Evolutionary conservation across 1,284 basidiomycete species (phyloP).

Genomic region (Taiwanofungus camphoratus): DNA sequence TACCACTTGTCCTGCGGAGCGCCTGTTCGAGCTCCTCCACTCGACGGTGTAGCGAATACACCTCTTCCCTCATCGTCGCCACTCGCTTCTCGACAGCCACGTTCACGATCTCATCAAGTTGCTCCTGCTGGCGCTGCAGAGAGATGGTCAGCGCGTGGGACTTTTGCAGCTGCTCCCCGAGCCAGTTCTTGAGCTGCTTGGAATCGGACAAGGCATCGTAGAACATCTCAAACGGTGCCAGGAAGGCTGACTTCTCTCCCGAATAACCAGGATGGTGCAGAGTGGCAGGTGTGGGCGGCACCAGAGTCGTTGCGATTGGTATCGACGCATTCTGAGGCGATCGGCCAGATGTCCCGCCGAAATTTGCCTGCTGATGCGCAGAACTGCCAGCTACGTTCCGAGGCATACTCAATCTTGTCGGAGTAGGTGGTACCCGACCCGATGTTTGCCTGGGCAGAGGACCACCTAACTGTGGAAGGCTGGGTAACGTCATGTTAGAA

Average conservation of each 20-base stretch:
- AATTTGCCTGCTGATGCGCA: slow-evolving; percentile 18
- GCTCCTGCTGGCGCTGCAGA: slow-evolving; percentile 51
- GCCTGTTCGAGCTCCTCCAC: slow-evolving; percentile 31
- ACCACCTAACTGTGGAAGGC: slow-evolving; percentile 49
- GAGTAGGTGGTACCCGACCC: slow-evolving; percentile 65
- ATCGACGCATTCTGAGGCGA: slow-evolving; percentile 52
- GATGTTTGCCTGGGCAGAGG: slow-evolving; percentile 39
- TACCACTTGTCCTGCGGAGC: slow-evolving; percentile 16
- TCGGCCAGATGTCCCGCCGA: slow-evolving; percentile 28
- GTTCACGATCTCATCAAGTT: slow-evolving; percentile 52
- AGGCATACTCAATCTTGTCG: slow-evolving; percentile 55
- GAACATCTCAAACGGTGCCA: slow-evolving; percentile 72
- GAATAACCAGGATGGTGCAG: slow-evolving; percentile 53
- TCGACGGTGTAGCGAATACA: slow-evolving; percentile 46
- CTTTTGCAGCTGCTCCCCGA: slow-evolving; percentile 63
- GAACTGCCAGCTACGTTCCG: slow-evolving; percentile 23
- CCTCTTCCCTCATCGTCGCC: slow-evolving; percentile 50
- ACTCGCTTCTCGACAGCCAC: slow-evolving; percentile 51
- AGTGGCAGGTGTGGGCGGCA: slow-evolving; percentile 60
- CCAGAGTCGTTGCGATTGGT: slow-evolving; percentile 53
- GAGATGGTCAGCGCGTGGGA: slow-evolving; percentile 46
- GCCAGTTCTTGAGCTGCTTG: slow-evolving; percentile 66
- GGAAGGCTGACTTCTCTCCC: slow-evolving; percentile 65
- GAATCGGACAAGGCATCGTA: slow-evolving; percentile 75
- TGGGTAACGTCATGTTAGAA: slow-evolving; percentile 58